Base-by-base conservation (phyloP, 1,284 basidiomycete genomes). In the Ceratobasidium sp. region DNA sequence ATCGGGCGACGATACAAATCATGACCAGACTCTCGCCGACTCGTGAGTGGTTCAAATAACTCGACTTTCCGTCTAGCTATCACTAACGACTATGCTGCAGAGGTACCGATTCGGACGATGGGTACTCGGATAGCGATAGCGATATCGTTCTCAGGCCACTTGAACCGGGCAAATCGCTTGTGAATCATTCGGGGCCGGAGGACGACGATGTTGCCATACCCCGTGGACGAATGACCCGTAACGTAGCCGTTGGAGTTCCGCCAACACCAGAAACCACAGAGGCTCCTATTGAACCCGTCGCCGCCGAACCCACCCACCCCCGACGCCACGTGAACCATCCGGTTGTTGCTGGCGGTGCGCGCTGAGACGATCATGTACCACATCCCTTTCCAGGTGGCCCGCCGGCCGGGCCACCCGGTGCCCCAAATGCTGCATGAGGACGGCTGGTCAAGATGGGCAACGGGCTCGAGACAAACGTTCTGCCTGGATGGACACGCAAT, bases 151-250 rank as follows among this genome's bases (percentile, higher is more conserved):
- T 64, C 19, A 40, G 61, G 9, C 61, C 61, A 11, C 22, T 64
- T 2, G 22, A 19, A 1, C 61, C 61, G n/a, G n/a, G 1, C 9
- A 7, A 25, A n/a, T 22, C 40, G 1, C 61, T 44, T 25, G 61
- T 44, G 40, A 19, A 68, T 43, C 66, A 32, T 43, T 52, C 66
- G 7, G 66, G 66, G 8, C 66, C 66, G 11, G 22, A 51, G 34
- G 29, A 25, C 7, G 51, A 40, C 37, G 66, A 68, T 54, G 37
- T 22, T 9, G 66, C 66, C 1, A n/a, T 8, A 13, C 1, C 66
- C 9, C 66, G 66, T n/a, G 66, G 66, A 17, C 49, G 49, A 13
- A 2, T 40, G 0, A 22, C 29, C 66, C 34, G 34, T 1, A 29
- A 0, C 22, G 29, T 25, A 5, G 46, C 19, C 37, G 4, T 3